Conservation (phyloP, 2,329 filamentous ascomycete species). For the Tricladium varicosporioides region DNA sequence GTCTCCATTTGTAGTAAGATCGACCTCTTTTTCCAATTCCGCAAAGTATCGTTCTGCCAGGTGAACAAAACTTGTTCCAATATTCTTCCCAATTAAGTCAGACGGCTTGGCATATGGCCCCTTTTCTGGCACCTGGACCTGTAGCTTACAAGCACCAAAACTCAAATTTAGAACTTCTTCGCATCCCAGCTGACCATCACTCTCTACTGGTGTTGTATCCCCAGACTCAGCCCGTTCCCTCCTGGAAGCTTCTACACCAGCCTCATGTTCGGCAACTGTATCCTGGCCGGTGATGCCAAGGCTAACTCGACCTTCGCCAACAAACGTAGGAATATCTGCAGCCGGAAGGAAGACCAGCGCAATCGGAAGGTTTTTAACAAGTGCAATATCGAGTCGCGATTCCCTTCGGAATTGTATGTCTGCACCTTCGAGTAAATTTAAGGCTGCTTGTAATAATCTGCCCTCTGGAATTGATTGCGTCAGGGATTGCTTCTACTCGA, state of each 20-base stretch:
- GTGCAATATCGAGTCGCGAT: constrained; percentile 91
- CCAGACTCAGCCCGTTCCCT: constrained; percentile 49
- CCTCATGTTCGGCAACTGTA: constrained; percentile 88
- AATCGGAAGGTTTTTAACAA: constrained; percentile 95
- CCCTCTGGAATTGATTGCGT: constrained; percentile 62
- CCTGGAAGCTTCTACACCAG: constrained; percentile 50
- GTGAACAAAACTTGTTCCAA: constrained; percentile 92
- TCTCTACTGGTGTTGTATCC: constrained; percentile 40
- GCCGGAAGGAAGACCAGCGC: constrained; percentile 96
- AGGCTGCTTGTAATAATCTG: constrained; percentile 79
- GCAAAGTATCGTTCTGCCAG: constrained; percentile 83
- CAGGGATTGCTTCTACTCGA: constrained; percentile 5
- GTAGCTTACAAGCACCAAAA: constrained; percentile 88
- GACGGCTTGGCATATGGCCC: constrained; percentile 67
- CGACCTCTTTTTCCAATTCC: constrained; percentile 61
- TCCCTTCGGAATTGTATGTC: constrained; percentile 97
- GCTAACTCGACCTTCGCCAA: constrained; percentile 90
- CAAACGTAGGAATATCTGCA: constrained; percentile 95
- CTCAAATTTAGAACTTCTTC: constrained; percentile 87
- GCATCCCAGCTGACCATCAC: constrained; percentile 47
- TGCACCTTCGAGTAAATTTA: constrained; percentile 88
- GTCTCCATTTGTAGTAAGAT: constrained; percentile 34
- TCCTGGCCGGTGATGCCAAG: constrained; percentile 93
- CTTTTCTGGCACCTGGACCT: constrained; percentile 94
- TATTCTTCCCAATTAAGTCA: constrained; percentile 86